Evolutionary conservation across 345 rosid species (phyloP).

Genomic region (Ailanthus altissimus): DNA sequence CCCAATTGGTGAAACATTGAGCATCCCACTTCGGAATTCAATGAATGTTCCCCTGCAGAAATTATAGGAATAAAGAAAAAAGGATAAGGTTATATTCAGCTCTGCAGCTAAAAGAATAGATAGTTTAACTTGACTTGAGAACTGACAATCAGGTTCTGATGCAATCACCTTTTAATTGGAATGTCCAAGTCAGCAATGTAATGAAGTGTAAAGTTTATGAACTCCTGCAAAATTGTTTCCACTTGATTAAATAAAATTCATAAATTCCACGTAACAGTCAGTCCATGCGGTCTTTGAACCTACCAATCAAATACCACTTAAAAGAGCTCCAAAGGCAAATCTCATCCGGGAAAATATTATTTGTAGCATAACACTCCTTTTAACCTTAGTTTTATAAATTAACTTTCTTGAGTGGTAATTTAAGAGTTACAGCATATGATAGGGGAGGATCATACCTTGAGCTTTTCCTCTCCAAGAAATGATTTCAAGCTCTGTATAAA

Average conservation of each 20-base stretch:
- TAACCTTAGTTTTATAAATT: neutral
- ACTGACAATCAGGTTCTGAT: neutral
- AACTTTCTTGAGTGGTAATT: neutral
- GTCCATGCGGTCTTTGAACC: neutral
- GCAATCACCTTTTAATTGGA: constrained; percentile 82
- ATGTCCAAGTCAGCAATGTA: constrained; percentile 97
- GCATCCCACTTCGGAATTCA: constrained; percentile 96
- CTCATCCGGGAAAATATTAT: neutral
- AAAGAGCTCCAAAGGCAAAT: neutral
- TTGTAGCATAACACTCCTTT: neutral
- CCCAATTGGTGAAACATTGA: constrained; percentile 96
- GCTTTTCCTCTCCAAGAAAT: constrained; percentile 79
- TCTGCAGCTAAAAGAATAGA: constrained; percentile 2
- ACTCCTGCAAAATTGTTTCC: constrained; percentile 59
- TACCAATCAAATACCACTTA: constrained; percentile 1
- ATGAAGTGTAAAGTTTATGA: constrained; percentile 79
- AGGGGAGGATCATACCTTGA: constrained; percentile 54
- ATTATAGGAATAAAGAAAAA: constrained; percentile 19
- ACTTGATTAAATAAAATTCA: constrained; percentile 20
- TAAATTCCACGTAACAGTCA: neutral
- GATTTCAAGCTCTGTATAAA: constrained; percentile 80
- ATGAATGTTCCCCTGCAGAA: constrained; percentile 85
- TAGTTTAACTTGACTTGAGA: constrained; percentile 10
- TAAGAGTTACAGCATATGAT: constrained; percentile 7
- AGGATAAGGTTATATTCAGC: constrained; percentile 12